Evolutionary conservation across 2,329 filamentous ascomycete species (phyloP).

Genomic region (Paracoccidioides lutzii): DNA sequence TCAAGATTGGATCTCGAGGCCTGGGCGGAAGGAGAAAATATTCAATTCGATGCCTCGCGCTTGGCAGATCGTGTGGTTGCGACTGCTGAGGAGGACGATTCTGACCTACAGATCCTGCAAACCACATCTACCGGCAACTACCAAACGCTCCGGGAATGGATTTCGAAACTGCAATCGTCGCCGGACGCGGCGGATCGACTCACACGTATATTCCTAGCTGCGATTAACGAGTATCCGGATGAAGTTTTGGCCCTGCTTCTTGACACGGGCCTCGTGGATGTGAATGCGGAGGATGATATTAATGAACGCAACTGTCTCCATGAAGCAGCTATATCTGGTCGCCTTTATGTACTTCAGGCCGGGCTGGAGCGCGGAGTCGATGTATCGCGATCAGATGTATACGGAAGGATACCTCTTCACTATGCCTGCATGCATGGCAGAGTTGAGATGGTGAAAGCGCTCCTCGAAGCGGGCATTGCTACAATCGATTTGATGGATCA

Average conservation of each 20-base stretch:
- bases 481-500: constrained; percentile 86
- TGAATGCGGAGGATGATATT: constrained; percentile 93
- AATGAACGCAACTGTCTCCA: constrained; percentile 95
- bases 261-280: constrained; percentile 68
- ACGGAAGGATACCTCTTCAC: constrained; percentile 83
- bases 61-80: constrained; percentile 26
- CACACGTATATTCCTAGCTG: constrained; percentile 79
- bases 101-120: constrained; percentile 77
- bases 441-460: constrained; percentile 64
- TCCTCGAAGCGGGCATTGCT: constrained; percentile 55
- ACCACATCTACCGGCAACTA: constrained; percentile 64
- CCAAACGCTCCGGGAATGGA: constrained; percentile 63
- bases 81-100: constrained; percentile 70
- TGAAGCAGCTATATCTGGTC: constrained; percentile 90
- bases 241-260: constrained; percentile 64
- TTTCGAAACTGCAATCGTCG: constrained; percentile 54
- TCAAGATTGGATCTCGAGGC: constrained; percentile 87
- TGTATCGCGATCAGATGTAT: constrained; percentile 73
- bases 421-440: constrained; percentile 94
- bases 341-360: constrained; percentile 60
- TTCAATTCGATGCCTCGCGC: constrained; percentile 56
- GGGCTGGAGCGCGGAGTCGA: constrained; percentile 66
- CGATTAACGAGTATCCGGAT: constrained; percentile 71
- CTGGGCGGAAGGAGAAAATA: constrained; percentile 92
- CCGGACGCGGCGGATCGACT: constrained; percentile 59